phyloP scores from a whole-genome alignment of 2,329 filamentous ascomycete species.

The Aspergillaceae sp. region DNA sequence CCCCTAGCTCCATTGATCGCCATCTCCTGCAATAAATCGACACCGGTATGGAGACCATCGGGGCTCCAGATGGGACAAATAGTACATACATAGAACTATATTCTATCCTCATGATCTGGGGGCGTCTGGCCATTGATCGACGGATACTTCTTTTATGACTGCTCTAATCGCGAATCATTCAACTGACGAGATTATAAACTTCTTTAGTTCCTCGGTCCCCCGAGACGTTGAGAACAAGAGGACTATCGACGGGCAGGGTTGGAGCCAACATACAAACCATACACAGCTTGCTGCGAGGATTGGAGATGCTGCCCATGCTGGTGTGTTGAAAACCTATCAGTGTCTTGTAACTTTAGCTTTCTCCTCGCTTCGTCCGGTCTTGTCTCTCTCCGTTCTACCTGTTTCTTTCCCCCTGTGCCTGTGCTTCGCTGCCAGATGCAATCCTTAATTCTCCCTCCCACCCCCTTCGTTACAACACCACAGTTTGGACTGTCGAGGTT shows the following conservation, averaged over 20 bases:
- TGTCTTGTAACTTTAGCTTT: background rate
- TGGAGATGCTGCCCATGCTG: conserved; percentile 1
- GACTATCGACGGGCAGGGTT: background rate
- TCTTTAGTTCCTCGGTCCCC: conserved; percentile 13
- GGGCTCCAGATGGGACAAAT: conserved; percentile 26
- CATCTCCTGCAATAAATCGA: conserved; percentile 30
- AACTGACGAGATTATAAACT: conserved; percentile 27
- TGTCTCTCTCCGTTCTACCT: background rate
- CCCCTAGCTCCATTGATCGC: conserved; percentile 28
- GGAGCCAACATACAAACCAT: background rate
- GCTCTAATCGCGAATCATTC: conserved; percentile 25
- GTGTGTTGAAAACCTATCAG: background rate
- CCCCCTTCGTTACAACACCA: conserved; percentile 28
- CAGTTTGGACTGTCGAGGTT: conserved; percentile 30
- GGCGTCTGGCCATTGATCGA: conserved; percentile 23
- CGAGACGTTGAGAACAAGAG: background rate
- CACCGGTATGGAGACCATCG: conserved; percentile 23
- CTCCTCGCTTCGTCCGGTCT: background rate
- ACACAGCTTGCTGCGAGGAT: background rate
- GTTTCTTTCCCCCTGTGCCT: background rate
- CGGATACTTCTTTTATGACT: conserved; percentile 29
- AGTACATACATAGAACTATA: background rate
- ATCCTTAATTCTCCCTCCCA: conserved; percentile 33
- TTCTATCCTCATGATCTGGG: conserved; percentile 29
- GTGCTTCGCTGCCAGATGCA: conserved; percentile 25